phyloP scores from a whole-genome alignment of 2,329 filamentous ascomycete genomes.

The Huntiella moniliformis region DNA sequence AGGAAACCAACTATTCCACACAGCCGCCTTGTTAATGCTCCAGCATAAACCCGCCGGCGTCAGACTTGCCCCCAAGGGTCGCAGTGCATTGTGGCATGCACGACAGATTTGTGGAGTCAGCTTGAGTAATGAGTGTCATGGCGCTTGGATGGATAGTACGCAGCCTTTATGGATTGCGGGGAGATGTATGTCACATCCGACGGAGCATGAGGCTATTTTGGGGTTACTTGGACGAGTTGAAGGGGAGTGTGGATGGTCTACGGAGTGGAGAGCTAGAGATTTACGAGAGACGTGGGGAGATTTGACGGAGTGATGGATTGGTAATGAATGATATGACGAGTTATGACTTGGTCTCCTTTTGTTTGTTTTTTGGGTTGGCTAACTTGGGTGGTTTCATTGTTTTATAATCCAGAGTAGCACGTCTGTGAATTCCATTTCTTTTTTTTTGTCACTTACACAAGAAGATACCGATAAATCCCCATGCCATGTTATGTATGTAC shows the following conservation, averaged over 20 bases:
- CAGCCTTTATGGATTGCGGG: constrained; percentile 37
- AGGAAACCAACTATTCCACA: constrained; percentile 35
- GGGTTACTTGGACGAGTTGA: constrained; percentile 30
- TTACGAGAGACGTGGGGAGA: constrained; percentile 33
- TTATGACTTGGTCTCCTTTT: not conserved
- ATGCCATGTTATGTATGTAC: not conserved
- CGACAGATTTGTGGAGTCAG: constrained; percentile 34
- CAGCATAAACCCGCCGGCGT: constrained; percentile 24
- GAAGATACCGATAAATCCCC: not conserved
- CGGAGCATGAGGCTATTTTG: constrained; percentile 24
- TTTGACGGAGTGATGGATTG: constrained; percentile 14
- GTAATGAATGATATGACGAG: not conserved
- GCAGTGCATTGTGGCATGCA: constrained; percentile 30
- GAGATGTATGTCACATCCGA: constrained; percentile 29
- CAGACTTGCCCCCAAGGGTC: constrained; percentile 22
- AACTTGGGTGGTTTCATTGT: not conserved
- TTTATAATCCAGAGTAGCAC: not conserved
- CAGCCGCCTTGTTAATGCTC: constrained; percentile 31
- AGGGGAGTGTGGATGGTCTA: constrained; percentile 32
- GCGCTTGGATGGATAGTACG: constrained; percentile 34
- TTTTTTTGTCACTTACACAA: not conserved
- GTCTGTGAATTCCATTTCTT: not conserved
- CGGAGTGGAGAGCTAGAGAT: constrained; percentile 33
- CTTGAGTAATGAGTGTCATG: constrained; percentile 31
- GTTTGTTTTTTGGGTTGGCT: not conserved